Base-by-base conservation (phyloP, 257 asterid genomes). In the Solanum chiquidenum region DNA sequence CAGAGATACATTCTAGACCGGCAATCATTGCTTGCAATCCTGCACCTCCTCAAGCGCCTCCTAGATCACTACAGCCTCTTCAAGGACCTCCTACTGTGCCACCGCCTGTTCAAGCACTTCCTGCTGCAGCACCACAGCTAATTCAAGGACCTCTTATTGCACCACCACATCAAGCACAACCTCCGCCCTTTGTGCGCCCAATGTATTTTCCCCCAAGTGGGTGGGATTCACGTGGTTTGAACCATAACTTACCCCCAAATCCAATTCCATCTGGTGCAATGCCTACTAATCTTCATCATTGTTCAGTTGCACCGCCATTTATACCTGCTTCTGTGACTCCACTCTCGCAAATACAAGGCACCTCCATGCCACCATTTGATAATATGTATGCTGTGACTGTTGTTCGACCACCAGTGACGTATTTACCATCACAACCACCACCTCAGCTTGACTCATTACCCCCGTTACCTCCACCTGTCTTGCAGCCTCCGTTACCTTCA, bases 311-410 rank as follows among this genome's bases (percentile, higher is more conserved):
- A 71, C 96, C 95, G 18, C 96, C 96, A n/a, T 94, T 94, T 93
- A 44, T 94, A 86, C 95, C 97, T 87, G 93, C 94, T 91, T 93
- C 99, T 86, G 99, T 93, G 90, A 92, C 97, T 86, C 98, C 98
- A 58, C 87, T 92, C 84, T 85, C 94, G 37, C 96, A 95, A 84
- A 91, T 90, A 40, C 97, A 90, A 58, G 95, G 94, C 80, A 89
- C 91, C 92, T 83, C 98, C 83, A 90, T 86, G 90, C 91, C 94
- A 68, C 93, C 94, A 87, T 95, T 87, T 88, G 93, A 93, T 92
- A 96, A 90, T 87, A 93, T 92, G 94, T 94, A 88, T 87, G 87
- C 98, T 58, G 87, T 75, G 44, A 94, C 95, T 83, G 90, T 88
- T 68, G 93, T 87, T 83, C 96, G 96, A 89, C 96, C 98, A 72